These are phyloP conservation scores for Phytophthora uliginosa DNA, from an alignment of 352 stramenopile species.

Conservation along the genomic window DNA sequence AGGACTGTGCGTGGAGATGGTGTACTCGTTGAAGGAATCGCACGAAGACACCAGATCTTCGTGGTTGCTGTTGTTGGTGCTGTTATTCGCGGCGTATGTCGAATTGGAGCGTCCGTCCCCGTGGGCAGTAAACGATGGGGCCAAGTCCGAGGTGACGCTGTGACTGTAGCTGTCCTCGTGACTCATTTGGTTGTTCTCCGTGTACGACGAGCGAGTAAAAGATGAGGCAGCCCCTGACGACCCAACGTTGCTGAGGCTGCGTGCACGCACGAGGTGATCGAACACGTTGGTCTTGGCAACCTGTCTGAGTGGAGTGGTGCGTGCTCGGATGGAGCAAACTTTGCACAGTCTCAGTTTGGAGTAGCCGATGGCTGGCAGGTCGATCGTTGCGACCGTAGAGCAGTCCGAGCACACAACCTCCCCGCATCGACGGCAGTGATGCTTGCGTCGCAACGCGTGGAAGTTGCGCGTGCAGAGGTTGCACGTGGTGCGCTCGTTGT, in stretches of 20 bases:
- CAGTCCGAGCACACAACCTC: slow-evolving; percentile 88
- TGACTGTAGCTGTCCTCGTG: slow-evolving; percentile 42
- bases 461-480: slow-evolving; percentile 87
- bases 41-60: slow-evolving; percentile 15
- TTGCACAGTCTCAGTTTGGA: slow-evolving; percentile 88
- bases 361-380: slow-evolving; percentile 78
- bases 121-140: slow-evolving; percentile 2
- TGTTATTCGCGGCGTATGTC: slow-evolving; percentile 24
- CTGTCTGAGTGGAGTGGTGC: slow-evolving; percentile 74
- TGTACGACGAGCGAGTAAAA: slow-evolving; percentile 62
- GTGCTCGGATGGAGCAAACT: slow-evolving; percentile 79
- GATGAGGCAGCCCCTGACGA: slow-evolving; percentile 36
- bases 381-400: slow-evolving; percentile 75
- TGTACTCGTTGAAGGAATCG: slow-evolving; percentile 39
- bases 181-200: slow-evolving; percentile 41
- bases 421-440: slow-evolving; percentile 86
- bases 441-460: slow-evolving; percentile 76
- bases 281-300: slow-evolving; percentile 73
- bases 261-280: slow-evolving; percentile 65
- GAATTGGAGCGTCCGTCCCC: slow-evolving; percentile 31
- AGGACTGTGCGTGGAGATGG: slow-evolving; percentile 16
- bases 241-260: slow-evolving; percentile 65
- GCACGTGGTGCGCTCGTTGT: slow-evolving; percentile 75
- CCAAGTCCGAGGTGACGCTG: slow-evolving; percentile 32
- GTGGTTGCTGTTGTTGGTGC: slow-evolving; percentile 31